Evolutionary conservation across 106 monocot genomes (phyloP).

Genomic region (Ottelia alismoides): DNA sequence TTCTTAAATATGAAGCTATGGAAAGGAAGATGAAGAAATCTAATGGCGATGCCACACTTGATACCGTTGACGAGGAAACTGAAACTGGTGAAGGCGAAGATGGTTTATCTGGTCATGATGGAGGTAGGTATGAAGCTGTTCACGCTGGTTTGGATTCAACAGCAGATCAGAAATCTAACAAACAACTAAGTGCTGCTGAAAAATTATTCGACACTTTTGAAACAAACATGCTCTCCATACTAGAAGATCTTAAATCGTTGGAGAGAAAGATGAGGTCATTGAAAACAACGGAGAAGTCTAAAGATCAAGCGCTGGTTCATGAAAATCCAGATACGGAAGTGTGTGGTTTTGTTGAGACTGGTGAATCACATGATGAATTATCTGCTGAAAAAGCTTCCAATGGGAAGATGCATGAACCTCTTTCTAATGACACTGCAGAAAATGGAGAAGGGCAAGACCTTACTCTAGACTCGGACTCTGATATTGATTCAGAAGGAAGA

Average conservation of each 20-base stretch:
- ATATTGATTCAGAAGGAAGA: constrained; percentile 15
- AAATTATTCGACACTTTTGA: constrained; percentile 58
- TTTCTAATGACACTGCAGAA: constrained; percentile 10
- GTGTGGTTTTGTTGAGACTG: constrained; percentile 1
- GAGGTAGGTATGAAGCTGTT: constrained; percentile 16
- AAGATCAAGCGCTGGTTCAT: no score
- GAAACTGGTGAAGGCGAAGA: constrained; percentile 41
- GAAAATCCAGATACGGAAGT: constrained; percentile 13
- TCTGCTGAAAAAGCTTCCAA: no score
- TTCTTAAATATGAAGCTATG: background rate
- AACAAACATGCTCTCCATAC: constrained; percentile 56
- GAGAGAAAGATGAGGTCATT: constrained; percentile 45
- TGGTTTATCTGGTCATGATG: constrained; percentile 5
- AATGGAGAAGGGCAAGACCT: no score
- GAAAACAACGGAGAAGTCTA: no score
- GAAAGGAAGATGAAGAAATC: constrained; percentile 6
- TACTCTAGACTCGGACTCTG: constrained; percentile 13
- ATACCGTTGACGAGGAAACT: constrained; percentile 37
- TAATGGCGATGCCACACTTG: constrained; percentile 29
- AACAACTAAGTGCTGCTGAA: constrained; percentile 33
- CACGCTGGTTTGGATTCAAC: constrained; percentile 18
- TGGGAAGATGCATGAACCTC: no score
- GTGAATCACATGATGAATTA: no score
- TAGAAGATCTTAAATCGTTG: constrained; percentile 52
- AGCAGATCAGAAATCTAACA: constrained; percentile 10